These are phyloP conservation scores for Malus orientalis DNA, from an alignment of 306 rosid genomes.

Conservation along the genomic window DNA sequence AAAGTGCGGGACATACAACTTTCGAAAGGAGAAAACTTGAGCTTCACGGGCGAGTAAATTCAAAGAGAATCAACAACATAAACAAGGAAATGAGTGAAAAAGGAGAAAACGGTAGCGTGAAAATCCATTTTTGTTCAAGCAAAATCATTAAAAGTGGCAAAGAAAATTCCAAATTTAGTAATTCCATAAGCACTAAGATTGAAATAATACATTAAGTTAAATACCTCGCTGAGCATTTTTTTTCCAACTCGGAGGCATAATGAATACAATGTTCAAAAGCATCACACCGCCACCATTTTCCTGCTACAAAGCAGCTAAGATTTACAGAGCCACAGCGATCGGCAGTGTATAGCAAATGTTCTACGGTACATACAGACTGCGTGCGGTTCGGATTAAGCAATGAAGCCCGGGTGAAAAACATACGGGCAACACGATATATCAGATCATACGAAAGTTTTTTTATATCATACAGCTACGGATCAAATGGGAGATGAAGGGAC, in stretches of 20 bases:
- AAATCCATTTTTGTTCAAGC: background rate
- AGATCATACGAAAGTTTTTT: slow-evolving; percentile 16
- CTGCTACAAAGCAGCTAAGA: slow-evolving; percentile 38
- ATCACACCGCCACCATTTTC: slow-evolving; percentile 18
- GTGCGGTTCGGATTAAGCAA: slow-evolving; percentile 33
- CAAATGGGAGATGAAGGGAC: background rate
- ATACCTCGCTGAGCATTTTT: slow-evolving; percentile 50
- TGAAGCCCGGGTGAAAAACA: slow-evolving; percentile 59
- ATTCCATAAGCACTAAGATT: background rate
- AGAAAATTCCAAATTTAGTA: background rate
- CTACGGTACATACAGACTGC: slow-evolving; percentile 36
- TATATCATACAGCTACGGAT: background rate
- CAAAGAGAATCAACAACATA: too few relatives aligned
- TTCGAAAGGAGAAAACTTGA: too few relatives aligned
- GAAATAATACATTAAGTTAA: slow-evolving; percentile 29
- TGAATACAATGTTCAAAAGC: slow-evolving; percentile 44
- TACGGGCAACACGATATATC: slow-evolving; percentile 48
- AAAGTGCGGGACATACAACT: too few relatives aligned
- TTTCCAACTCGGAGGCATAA: slow-evolving; percentile 48
- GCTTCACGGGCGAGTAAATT: too few relatives aligned
- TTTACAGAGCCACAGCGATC: slow-evolving; percentile 49
- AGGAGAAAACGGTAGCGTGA: too few relatives aligned
- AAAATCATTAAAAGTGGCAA: background rate
- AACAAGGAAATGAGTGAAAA: too few relatives aligned
- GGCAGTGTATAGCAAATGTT: slow-evolving; percentile 28